These are phyloP conservation scores for Sugiyamaella lignohabitans DNA, from an alignment of 805 yeast species.

Conservation along the genomic window DNA sequence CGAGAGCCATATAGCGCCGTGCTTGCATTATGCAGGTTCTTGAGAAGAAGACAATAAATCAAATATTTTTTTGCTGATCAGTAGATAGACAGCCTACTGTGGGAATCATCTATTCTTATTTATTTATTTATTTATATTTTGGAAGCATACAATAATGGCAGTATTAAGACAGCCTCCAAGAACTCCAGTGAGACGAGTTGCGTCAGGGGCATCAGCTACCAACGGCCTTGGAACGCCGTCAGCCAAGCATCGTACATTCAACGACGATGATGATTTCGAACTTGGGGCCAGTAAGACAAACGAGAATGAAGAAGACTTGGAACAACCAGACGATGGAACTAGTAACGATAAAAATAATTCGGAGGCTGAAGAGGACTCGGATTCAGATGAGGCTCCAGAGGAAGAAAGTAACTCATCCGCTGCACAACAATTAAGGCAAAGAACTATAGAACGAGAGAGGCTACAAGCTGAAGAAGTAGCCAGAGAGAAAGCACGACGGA, in stretches of 20 bases:
- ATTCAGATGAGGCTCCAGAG: conserved; percentile 33
- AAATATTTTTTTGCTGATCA: too few species aligned
- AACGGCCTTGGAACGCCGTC: not conserved
- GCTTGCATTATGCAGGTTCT: too few species aligned
- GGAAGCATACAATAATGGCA: conserved; percentile 6
- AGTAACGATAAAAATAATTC: too few species aligned
- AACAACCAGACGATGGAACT: not conserved
- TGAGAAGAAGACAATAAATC: too few species aligned
- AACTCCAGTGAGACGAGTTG: conserved; percentile 4
- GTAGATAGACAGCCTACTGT: too few species aligned
- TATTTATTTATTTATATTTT: too few species aligned
- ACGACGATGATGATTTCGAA: conserved; percentile 5
- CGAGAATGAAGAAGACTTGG: not conserved
- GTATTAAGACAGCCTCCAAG: conserved; percentile 9
- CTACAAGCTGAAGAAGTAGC: conserved; percentile 9
- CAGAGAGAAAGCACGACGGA: conserved; percentile 24
- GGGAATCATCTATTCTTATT: too few species aligned
- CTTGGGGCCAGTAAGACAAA: not conserved
- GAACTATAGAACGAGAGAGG: conserved; percentile 10
- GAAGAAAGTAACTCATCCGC: conserved; percentile 27
- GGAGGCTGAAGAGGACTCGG: too few species aligned
- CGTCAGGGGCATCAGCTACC: not conserved
- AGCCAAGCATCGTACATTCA: conserved; percentile 8
- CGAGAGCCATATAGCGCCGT: too few species aligned
- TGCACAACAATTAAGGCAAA: conserved; percentile 10